Percentiles rank a stretch among this genome's conserved stretches.
Conservation (phyloP, 2,329 filamentous ascomycete species). For the Boeremia lycopersici region DNA sequence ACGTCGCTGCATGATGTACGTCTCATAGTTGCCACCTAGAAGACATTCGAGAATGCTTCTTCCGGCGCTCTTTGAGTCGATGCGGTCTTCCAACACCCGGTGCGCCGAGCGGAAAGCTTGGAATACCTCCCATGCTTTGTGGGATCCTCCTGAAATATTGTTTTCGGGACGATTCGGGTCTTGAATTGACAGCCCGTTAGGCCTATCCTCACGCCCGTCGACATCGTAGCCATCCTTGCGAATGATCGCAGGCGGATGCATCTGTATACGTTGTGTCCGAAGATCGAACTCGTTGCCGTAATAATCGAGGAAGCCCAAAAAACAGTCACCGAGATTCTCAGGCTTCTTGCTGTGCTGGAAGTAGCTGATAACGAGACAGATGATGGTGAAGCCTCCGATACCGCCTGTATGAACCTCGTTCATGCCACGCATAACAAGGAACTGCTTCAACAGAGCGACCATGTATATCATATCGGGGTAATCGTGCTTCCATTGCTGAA, state of each 20-base stretch:
- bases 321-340: constrained; percentile 73
- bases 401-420: constrained; percentile 93
- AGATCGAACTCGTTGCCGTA: constrained; percentile 86
- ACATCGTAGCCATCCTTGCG: constrained; percentile 60
- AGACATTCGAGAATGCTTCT: constrained; percentile 73
- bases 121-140: constrained; percentile 70
- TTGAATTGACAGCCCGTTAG: constrained; percentile 78
- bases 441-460: constrained; percentile 90
- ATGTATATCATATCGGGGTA: constrained; percentile 87
- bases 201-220: constrained; percentile 39
- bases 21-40: constrained; percentile 78
- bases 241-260: constrained; percentile 73
- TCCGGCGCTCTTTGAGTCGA: constrained; percentile 23
- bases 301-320: constrained; percentile 87
- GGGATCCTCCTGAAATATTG: constrained; percentile 88
- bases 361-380: constrained; percentile 89
- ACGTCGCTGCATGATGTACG: constrained; percentile 72
- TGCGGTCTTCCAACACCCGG: constrained; percentile 44
- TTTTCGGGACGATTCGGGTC: constrained; percentile 87
- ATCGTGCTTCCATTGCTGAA: constrained; percentile 75
- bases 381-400: constrained; percentile 91
- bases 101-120: constrained; percentile 66
- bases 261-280: constrained; percentile 70
- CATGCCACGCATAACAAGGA: constrained; percentile 83
- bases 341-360: constrained; percentile 67